Evolutionary conservation across 2,329 filamentous ascomycete species (phyloP), one percentile per base, ranked within the genome.

Genomic region (Aspergillus transmontanensis): DNA sequence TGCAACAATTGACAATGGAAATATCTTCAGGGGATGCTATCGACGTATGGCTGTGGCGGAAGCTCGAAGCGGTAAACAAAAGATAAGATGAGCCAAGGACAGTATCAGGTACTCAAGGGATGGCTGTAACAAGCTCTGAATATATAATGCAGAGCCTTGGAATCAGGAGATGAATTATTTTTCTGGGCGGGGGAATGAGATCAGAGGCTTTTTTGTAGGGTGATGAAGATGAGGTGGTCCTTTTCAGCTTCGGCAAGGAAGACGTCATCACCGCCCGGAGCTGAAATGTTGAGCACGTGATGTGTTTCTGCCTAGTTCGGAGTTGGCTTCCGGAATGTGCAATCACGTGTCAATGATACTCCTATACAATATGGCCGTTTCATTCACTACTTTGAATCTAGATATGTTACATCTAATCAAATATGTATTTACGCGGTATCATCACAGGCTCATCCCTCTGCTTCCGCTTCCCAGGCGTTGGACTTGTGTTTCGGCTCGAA

Each of bases 401-500:
- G 23, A 55, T 39, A 23, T 21, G 36, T 41, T 23, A 26, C 30
- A 39, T 39, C 21, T 55, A 23, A 10, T 11, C 34, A 34, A 32
- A 36, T n/a, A 10, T 54, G 6, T 55, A 21, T 55, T 16, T 51
- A n/a, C 48, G 9, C 19, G 28, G n/a, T 6, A 51, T 34, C 48
- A n/a, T 21, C 48, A 32, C 1, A 39, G 9, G 19, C 26, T 55
- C 16, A 55, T 12, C 74, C 90, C 78, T 93, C 92, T 56, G 91
- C 88, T 59, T 73, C 69, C 71, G 94, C 91, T 75, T 97, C 51
- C 51, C 51, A 97, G 59, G 89, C 87, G 75, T 96, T 96, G 54
- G 92, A 95, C 83, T 97, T 98, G 83, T 99, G 95, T 84, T 99
- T 99, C 3, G 95, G 95, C 80, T 94, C 89, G 80, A 98, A 99